phyloP scores from a whole-genome alignment of 208 protist species.

The Acanthamoeba lugdunensis region DNA sequence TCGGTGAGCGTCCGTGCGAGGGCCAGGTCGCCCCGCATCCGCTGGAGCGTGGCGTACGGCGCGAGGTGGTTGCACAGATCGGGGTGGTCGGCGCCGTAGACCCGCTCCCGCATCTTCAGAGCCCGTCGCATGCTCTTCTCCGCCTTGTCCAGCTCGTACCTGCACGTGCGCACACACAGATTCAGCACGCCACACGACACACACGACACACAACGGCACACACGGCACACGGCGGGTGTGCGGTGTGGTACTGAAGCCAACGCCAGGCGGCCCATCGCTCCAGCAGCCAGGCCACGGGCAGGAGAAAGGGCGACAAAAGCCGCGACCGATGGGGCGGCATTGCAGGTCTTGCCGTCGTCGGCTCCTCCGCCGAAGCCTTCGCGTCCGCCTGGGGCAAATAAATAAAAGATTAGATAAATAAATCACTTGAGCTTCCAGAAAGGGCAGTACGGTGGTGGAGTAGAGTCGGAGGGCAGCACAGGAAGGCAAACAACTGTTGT shows the following conservation, averaged over 20 bases:
- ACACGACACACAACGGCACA: too few species aligned
- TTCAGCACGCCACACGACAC: too few species aligned
- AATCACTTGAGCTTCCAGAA: too few species aligned
- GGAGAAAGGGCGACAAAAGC: background rate
- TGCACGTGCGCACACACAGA: background rate
- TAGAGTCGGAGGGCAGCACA: too few species aligned
- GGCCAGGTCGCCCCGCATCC: background rate
- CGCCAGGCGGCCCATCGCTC: conserved; percentile 4
- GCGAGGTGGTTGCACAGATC: background rate
- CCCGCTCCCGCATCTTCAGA: background rate
- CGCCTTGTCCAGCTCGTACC: conserved; percentile 24
- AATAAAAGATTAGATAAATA: too few species aligned
- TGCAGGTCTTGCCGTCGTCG: background rate
- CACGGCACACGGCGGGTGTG: background rate
- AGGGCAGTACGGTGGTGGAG: too few species aligned
- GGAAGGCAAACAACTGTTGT: too few species aligned
- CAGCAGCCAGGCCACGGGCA: conserved; percentile 5
- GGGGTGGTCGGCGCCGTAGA: conserved; percentile 30
- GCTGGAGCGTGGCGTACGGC: background rate
- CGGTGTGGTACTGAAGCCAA: background rate
- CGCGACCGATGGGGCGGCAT: background rate
- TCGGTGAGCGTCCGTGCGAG: background rate
- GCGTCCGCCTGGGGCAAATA: background rate
- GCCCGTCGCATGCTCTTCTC: background rate
- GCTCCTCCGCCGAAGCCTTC: background rate